Evolutionary conservation across 2,329 filamentous ascomycete species (phyloP), one percentile per base, ranked within the genome.

Genomic region (Talaromyces sp.): DNA sequence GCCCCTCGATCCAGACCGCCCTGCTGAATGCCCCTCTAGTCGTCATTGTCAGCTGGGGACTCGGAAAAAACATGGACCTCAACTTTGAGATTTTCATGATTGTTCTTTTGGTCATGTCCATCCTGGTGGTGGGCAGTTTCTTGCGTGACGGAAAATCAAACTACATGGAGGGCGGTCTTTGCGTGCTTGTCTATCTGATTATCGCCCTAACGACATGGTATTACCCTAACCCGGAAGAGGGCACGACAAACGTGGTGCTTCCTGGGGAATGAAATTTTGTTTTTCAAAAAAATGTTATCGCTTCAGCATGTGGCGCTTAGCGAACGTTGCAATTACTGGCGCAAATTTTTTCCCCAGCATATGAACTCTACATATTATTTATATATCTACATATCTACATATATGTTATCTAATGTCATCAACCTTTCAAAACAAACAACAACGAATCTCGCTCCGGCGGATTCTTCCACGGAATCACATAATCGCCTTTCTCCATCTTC

Each of bases 1-100:
- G 91, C 53, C 88, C 91, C 2, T 93, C 90, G 0, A 88, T 96
- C 61, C 92, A 96, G 41, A 97, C 92, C 0, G 91, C 92, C 0
- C 83, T 96, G 32, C 86, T 96, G 70, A 96, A 95, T 71, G 91
- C 88, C 0, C 92, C 92, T 0, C 82, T 96, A 3, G 87, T 91
- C 8, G 86, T 96, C 35, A 81, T 96, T 41, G 88, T 95, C 54
- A 90, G 88, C 51, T 97, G 92, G 92, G 88, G 89, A 24, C 75
- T 92, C 38, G 75, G 76, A 60, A 86, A 86, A 67, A 69, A 80
- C 6, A 90, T 97, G 84, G 86, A 89, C 64, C 80, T 96, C 57
- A 88, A 91, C 70, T 96, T 96, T 71, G 89, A 94, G 67, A 81
- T 92, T 14, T 96, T 96, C 79, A 91, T 95, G 77, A 83, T 95